Percentiles rank a stretch among this genome's conserved stretches.
These are phyloP conservation scores for Salvia splendens DNA, from an alignment of 257 asterid genomes.

Conservation along the genomic window DNA sequence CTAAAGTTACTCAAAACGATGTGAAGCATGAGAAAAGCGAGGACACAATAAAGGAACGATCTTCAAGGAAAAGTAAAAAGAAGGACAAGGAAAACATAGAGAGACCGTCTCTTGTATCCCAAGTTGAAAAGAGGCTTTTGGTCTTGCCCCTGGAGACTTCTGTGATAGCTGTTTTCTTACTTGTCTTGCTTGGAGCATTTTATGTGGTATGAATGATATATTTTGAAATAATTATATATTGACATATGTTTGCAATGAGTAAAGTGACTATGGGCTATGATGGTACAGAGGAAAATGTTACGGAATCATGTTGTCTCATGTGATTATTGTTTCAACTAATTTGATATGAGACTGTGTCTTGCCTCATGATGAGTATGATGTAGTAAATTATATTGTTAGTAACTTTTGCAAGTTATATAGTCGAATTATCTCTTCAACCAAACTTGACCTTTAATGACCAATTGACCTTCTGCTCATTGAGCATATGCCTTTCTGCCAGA, in stretches of 20 bases:
- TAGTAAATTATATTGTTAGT: not conserved
- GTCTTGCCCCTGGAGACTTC: conserved; percentile 85
- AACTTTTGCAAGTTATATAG: conserved; percentile 4
- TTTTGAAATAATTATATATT: conserved; percentile 21
- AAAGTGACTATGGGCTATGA: not conserved
- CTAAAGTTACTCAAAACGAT: conserved; percentile 46
- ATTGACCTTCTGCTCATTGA: not conserved
- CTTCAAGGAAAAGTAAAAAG: conserved; percentile 75
- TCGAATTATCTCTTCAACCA: conserved; percentile 10
- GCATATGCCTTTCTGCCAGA: not conserved
- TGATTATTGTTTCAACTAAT: conserved; percentile 11
- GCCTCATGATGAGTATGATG: conserved; percentile 13
- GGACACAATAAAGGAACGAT: conserved; percentile 64
- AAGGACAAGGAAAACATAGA: conserved; percentile 62
- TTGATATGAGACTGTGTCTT: not conserved
- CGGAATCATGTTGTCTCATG: conserved; percentile 15
- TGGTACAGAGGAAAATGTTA: conserved; percentile 19
- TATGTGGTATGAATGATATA: conserved; percentile 70
- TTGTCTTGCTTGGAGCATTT: conserved; percentile 80
- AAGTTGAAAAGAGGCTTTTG: conserved; percentile 55
- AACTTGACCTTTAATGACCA: not conserved
- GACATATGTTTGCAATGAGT: conserved; percentile 17
- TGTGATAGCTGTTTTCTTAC: conserved; percentile 67
- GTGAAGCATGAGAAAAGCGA: conserved; percentile 68
- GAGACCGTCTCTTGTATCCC: conserved; percentile 47